Conservation (phyloP, 106 monocot genomes). For the Platanthera guangdongensis region DNA sequence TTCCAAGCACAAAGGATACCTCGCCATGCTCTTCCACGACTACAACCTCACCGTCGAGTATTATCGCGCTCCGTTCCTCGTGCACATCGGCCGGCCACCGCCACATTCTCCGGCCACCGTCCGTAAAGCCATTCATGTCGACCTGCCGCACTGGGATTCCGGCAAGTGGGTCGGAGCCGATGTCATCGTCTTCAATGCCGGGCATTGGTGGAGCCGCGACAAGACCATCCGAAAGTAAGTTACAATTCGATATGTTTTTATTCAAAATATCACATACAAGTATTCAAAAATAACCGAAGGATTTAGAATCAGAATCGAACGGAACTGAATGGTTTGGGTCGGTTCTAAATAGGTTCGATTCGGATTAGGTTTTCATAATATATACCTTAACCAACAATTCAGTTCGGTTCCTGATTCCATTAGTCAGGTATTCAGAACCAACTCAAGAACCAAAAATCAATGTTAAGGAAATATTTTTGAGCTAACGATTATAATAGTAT, state of each 20-base stretch:
- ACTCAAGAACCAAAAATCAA: too few species aligned
- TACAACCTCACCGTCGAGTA: slow-evolving; percentile 87
- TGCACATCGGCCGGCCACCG: slow-evolving; percentile 43
- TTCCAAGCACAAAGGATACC: slow-evolving; percentile 79
- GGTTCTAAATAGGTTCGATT: too few species aligned
- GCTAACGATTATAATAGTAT: too few species aligned
- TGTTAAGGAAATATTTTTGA: too few species aligned
- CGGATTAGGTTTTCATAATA: too few species aligned
- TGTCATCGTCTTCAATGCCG: slow-evolving; percentile 59
- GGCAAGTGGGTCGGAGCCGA: slow-evolving; percentile 49
- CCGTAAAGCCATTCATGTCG: slow-evolving; percentile 46
- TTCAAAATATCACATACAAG: too few species aligned
- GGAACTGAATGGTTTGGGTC: too few species aligned
- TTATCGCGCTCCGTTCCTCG: slow-evolving; percentile 65
- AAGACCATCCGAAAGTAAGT: slow-evolving; percentile 57
- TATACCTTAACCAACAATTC: too few species aligned
- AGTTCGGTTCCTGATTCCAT: too few species aligned
- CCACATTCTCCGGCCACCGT: slow-evolving; percentile 12
- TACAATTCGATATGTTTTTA: not conserved
- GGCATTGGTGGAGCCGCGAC: slow-evolving; percentile 83
- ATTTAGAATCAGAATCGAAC: too few species aligned
- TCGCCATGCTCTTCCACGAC: slow-evolving; percentile 52
- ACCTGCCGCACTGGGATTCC: slow-evolving; percentile 41
- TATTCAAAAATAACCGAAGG: too few species aligned
- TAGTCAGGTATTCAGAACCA: too few species aligned